Evolutionary conservation across 2,329 filamentous ascomycete species (phyloP).

Genomic region (Tolypocladium tundrense): DNA sequence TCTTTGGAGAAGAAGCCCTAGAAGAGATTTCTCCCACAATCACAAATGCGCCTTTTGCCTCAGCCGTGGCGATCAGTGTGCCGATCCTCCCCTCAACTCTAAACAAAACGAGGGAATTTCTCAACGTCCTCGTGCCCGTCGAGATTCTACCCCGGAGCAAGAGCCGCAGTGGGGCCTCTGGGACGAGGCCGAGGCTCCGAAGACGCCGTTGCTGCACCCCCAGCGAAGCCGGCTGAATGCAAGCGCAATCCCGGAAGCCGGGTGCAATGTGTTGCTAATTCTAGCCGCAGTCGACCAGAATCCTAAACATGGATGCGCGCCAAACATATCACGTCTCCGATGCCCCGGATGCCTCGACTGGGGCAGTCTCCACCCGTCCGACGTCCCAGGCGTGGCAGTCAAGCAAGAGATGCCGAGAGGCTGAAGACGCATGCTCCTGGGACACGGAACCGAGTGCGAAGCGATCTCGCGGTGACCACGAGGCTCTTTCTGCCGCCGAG

Average conservation of each 20-base stretch:
- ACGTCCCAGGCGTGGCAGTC: not conserved
- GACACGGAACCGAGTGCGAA: not conserved
- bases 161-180: not conserved
- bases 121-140: not conserved
- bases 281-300: not conserved
- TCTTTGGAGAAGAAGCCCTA: not conserved
- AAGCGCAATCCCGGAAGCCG: not conserved
- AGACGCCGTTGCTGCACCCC: not conserved
- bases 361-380: not conserved
- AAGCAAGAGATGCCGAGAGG: not conserved
- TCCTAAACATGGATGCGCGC: not conserved
- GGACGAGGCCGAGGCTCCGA: not conserved
- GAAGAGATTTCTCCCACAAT: not conserved
- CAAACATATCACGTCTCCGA: not conserved
- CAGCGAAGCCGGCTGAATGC: not conserved
- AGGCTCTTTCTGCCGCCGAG: no score
- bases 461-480: not conserved
- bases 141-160: not conserved
- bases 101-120: not conserved
- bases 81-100: not conserved
- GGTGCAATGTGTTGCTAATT: not conserved
- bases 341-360: not conserved
- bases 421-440: not conserved
- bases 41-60: not conserved
- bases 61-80: not conserved